These are phyloP conservation scores for Claviceps sp. DNA, from an alignment of 2,329 filamentous ascomycete species.

Conservation along the genomic window DNA sequence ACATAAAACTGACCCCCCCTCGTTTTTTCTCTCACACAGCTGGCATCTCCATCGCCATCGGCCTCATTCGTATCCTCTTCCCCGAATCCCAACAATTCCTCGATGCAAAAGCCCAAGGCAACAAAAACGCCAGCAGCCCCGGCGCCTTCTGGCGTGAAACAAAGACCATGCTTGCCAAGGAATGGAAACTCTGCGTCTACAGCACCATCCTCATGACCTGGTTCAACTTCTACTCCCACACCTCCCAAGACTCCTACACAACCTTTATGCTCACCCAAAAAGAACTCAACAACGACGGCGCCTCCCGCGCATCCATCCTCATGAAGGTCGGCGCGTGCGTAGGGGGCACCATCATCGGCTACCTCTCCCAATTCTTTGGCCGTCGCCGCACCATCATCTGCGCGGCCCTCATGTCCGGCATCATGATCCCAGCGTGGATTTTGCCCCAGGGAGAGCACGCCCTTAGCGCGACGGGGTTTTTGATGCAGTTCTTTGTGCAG, in stretches of 20 bases:
- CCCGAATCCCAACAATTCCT: conserved; percentile 66
- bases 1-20: neutral
- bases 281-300: conserved; percentile 47
- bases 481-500: conserved; percentile 56
- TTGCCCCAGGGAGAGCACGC: conserved; percentile 44
- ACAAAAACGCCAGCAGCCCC: conserved; percentile 33
- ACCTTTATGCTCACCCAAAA: conserved; percentile 68
- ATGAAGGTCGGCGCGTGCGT: conserved; percentile 70
- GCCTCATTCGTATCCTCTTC: conserved; percentile 52
- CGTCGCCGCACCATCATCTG: conserved; percentile 55
- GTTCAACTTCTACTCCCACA: conserved; percentile 66
- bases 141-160: conserved; percentile 56
- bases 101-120: conserved; percentile 49
- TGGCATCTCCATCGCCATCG: conserved; percentile 54
- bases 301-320: conserved; percentile 63
- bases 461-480: conserved; percentile 52
- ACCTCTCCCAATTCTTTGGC: conserved; percentile 61
- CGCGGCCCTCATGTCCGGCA: conserved; percentile 44
- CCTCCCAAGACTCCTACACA: conserved; percentile 68
- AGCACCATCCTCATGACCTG: conserved; percentile 68
- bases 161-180: conserved; percentile 49
- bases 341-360: conserved; percentile 60
- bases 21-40: conserved; percentile 21
- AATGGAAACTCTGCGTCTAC: conserved; percentile 70
- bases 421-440: conserved; percentile 58